Evolutionary conservation across 768 basidiomycete genomes (phyloP), one percentile per base, ranked within the genome.

Genomic region (Xerocomellus dryophilus): DNA sequence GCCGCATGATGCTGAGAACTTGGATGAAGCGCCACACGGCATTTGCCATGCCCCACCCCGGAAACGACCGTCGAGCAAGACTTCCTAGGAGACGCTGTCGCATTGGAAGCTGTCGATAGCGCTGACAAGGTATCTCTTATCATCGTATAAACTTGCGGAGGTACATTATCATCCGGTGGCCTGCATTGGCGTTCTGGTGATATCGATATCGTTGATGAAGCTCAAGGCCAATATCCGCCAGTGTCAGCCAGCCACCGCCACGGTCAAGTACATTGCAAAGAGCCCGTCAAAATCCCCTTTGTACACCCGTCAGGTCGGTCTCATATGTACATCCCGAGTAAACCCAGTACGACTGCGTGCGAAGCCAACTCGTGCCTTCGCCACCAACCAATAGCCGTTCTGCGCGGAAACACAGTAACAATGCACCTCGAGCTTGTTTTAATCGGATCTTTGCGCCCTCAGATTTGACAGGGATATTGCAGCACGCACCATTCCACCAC

Each of bases 331-430:
- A 20, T 27, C 15, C 23, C 40, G 45, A 38, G 27, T 17, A 14
- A 49, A 47, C 44, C 29, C 4, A 29, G 23, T 32, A n/a, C 23
- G 10, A 27, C 27, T 43, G 42, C 44, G 48, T 50, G 38, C 27
- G 20, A 40, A 41, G 27, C 32, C 57, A 57, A 50, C 59, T n/a
- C n/a, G 57, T 66, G 51, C 44, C 51, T 47, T 57, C 23, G 61
- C 66, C 66, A 66, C 57, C 55, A 32, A 32, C 35, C 47, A 34
- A 39, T 29, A 25, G 21, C 56, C 50, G 50, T 44, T 44, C 29
- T 47, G 29, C 18, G 43, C 54, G 57, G 47, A 44, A 34, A 5
- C 27, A 45, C 15, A 39, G n/a, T n/a, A 38, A 38, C 18, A 35
- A 43, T 29, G 43, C 58, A 49, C 12, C 36, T 49, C 15, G 41